Percentiles rank a stretch among this genome's conserved stretches.
Conservation (phyloP, 2,329 filamentous ascomycete genomes). For the Colletotrichum sp. region DNA sequence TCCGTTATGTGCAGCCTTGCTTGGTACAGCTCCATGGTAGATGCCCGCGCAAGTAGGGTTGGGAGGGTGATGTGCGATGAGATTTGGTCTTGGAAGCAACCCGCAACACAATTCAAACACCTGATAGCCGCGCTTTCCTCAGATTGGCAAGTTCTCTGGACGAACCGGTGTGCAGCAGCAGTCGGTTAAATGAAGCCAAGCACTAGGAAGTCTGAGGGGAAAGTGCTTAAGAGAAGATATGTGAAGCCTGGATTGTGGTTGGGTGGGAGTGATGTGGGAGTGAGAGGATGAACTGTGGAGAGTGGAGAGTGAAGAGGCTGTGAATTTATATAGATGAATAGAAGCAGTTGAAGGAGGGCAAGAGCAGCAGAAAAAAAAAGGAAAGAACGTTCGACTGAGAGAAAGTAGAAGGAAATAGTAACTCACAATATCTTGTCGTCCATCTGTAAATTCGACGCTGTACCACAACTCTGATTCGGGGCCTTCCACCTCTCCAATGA, state of each 20-base stretch:
- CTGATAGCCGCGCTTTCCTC: neutral
- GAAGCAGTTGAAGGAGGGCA: neutral
- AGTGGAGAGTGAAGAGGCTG: neutral
- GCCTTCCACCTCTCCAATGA: conserved; percentile 35
- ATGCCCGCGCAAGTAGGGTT: neutral
- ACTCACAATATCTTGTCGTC: conserved; percentile 50
- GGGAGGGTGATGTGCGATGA: neutral
- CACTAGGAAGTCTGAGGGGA: neutral
- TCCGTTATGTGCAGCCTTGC: neutral
- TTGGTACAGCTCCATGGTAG: neutral
- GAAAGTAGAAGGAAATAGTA: neutral
- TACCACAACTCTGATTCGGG: conserved; percentile 33
- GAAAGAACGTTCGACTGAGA: neutral
- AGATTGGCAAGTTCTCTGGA: neutral
- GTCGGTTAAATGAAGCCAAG: neutral
- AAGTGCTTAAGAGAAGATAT: neutral
- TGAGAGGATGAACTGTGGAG: neutral
- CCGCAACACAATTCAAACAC: neutral
- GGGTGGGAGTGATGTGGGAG: neutral
- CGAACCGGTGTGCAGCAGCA: neutral
- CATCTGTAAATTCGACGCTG: conserved; percentile 51
- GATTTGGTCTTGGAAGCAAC: neutral
- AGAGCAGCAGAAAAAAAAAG: neutral
- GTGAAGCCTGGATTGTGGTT: neutral
- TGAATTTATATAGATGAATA: neutral